phyloP scores from a whole-genome alignment of 805 yeast species.

The Hanseniaspora thailandica region DNA sequence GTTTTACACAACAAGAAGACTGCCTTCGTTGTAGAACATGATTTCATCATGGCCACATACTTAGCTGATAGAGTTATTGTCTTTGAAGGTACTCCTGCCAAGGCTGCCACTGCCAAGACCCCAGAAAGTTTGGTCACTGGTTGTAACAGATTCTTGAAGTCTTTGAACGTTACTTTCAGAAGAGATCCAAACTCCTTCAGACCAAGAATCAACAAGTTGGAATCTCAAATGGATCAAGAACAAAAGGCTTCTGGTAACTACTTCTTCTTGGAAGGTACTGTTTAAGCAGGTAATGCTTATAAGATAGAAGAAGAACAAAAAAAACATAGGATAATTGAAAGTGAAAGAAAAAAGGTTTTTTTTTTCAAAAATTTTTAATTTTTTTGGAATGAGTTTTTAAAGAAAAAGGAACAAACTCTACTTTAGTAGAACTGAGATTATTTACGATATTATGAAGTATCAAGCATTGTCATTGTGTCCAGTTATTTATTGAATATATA shows the following conservation, averaged over 20 bases:
- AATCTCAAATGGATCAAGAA: conserved; percentile 98
- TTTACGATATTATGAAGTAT: too few relatives aligned
- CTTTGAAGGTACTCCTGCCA: conserved; percentile 89
- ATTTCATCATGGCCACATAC: conserved; percentile 99
- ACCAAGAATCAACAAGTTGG: conserved; percentile 96
- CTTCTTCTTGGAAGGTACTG: conserved; percentile 76
- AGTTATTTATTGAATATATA: too few relatives aligned
- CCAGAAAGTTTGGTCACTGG: conserved; percentile 95
- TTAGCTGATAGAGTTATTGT: conserved; percentile 98
- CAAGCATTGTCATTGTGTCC: too few relatives aligned
- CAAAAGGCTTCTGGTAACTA: conserved; percentile 87
- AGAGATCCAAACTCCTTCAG: conserved; percentile 97
- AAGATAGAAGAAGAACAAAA: not conserved
- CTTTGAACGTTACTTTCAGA: conserved; percentile 94
- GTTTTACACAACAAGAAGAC: conserved; percentile 94
- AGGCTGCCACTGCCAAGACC: conserved; percentile 67
- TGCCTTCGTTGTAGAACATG: conserved; percentile 99
- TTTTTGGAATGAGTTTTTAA: not conserved
- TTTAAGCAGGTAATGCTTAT: too few relatives aligned
- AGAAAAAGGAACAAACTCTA: too few relatives aligned
- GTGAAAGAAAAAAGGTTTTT: not conserved
- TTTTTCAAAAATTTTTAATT: not conserved
- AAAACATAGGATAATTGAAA: not conserved
- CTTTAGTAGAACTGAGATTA: too few relatives aligned
- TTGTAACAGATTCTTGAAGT: conserved; percentile 92